Conservation (phyloP, 768 basidiomycete species). For the Termitomyces sp. region DNA sequence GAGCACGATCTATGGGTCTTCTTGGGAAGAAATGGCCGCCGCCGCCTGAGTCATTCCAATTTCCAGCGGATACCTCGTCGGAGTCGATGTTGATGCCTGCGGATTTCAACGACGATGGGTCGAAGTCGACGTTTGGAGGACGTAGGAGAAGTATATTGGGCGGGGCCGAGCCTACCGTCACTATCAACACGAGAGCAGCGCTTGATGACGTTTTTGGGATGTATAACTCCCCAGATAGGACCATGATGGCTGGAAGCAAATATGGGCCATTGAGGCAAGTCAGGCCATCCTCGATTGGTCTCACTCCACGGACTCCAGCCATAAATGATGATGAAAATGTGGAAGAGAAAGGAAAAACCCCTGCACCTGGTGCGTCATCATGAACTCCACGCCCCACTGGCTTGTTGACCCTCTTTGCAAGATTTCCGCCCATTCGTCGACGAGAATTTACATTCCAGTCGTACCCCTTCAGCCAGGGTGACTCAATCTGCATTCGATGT, state of each 20-base stretch:
- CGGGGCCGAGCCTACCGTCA: conserved; percentile 77
- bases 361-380: conserved; percentile 28
- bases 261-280: conserved; percentile 70
- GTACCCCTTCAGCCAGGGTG: conserved; percentile 44
- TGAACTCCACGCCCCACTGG: conserved; percentile 6
- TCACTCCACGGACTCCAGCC: conserved; percentile 31
- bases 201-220: conserved; percentile 92
- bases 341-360: conserved; percentile 34
- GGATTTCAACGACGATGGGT: conserved; percentile 61
- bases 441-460: conserved; percentile 49
- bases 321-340: conserved; percentile 30
- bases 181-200: conserved; percentile 96
- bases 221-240: conserved; percentile 90
- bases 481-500: neutral
- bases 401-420: conserved; percentile 22
- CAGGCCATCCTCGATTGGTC: conserved; percentile 51
- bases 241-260: conserved; percentile 65
- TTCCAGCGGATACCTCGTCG: conserved; percentile 18
- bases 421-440: conserved; percentile 73
- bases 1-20: conserved; percentile 79
- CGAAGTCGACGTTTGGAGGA: conserved; percentile 36
- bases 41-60: conserved; percentile 35
- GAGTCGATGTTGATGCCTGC: conserved; percentile 38
- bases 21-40: conserved; percentile 84
- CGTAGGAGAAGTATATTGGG: conserved; percentile 42